Evolutionary conservation across 1,284 basidiomycete genomes (phyloP), one percentile per base, ranked within the genome.

Genomic region (Sphaerobolus stellatus): DNA sequence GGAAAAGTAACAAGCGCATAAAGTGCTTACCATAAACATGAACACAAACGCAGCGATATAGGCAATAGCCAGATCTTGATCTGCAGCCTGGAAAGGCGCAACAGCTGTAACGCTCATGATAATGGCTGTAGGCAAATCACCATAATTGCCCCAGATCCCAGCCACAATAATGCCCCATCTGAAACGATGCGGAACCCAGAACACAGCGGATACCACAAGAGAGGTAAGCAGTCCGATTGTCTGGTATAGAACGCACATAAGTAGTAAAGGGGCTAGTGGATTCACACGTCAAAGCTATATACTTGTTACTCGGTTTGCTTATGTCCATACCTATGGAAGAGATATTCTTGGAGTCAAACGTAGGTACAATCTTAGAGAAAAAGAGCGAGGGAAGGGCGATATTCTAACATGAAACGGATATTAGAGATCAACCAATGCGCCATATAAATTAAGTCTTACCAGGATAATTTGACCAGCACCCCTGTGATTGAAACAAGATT

Each of bases 121-220:
- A 1, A 85, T 76, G 0, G 88, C 80, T 0, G 81, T 90, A 2
- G 89, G 76, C 62, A 89, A 74, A 71, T 83, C 86, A 6, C 81
- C 85, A 46, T 77, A 76, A 61, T 89, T 90, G 2, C 73, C 76
- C 78, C 80, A 88, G 6, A 75, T 78, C 28, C 84, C 88, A 0
- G 85, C 84, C 1, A 80, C 77, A 0, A 88, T 63, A 40, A 92
- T 81, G 0, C 83, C 85, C 58, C 79, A 78, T 45, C 86, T 75
- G 63, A 92, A 92, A 33, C 88, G 80, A 59, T 84, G 80, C 0
- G 90, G 90, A 1, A 92, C 86, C 81, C 86, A 91, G 63, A 88
- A 90, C 43, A 90, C 62, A 61, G 83, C 80, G 48, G 80, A 78
- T 40, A 85, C 72, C 11, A 83, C 54, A 73, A 77, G 84, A 0